Base-by-base conservation (phyloP, 2,329 filamentous ascomycete species). In the Aspergillus brunneoviolaceus region DNA sequence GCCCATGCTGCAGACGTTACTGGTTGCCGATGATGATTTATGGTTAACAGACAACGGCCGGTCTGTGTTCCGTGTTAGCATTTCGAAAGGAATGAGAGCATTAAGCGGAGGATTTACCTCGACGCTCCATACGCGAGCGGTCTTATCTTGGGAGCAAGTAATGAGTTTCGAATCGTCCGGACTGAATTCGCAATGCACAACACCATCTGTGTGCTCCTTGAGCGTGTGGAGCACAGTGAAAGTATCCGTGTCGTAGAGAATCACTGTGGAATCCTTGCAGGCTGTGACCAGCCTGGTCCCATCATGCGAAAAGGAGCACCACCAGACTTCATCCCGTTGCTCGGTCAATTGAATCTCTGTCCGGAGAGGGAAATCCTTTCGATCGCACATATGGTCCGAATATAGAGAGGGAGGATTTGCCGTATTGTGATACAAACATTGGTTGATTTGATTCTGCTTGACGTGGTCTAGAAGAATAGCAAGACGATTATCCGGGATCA, bases 1-100 rank as follows among this genome's bases (percentile, higher is more conserved):
- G 90, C 84, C 94, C 95, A 99, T n/a, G 91, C 89, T 60, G 92
- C 96, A 59, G 90, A 88, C 50, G 91, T 96, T 42, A 96, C 91
- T 0, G 92, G 90, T 69, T 96, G 89, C n/a, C 84, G 83, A 68
- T 95, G 93, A 51, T 87, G 84, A 55, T 86, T 83, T 16, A 94
- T 82, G 9, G 82, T 85, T 58, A 85, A 82, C 47, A 91, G 79
- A 49, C 87, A 80, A 45, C 79, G 77, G 0, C 90, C 90, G 5
- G 84, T 85, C 86, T 92, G 66, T 47, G 62, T 4, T 33, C 10
- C 51, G 49, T 27, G 62, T 69, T 53, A 67, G 60, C 53, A 60
- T 25, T 21, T 23, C 27, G 33, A 49, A 23, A 49, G 25, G 27
- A 19, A 16, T 29, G 6, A 25, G n/a, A 7, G 9, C 2, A 9